These are phyloP conservation scores for Cladosporium halotolerans DNA, from an alignment of 2,329 filamentous ascomycete species.

Conservation along the genomic window DNA sequence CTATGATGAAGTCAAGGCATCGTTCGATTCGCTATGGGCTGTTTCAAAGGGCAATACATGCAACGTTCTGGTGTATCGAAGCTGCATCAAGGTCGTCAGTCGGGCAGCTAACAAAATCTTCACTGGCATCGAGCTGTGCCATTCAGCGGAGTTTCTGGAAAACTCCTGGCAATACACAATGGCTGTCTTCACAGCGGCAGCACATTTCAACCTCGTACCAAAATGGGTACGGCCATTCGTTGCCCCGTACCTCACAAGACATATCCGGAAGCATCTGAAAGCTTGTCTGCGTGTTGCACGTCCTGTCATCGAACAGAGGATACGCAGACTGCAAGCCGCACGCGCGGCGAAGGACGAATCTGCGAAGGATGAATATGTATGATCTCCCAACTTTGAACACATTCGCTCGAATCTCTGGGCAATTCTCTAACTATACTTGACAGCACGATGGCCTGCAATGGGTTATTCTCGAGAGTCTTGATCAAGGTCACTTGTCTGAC, in stretches of 20 bases:
- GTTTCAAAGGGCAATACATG: constrained; percentile 6
- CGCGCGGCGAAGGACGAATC: too few species aligned
- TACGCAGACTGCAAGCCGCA: too few species aligned
- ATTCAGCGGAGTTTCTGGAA: constrained; percentile 15
- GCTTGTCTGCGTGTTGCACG: constrained; percentile 6
- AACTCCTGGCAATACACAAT: constrained; percentile 17
- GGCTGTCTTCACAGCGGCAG: constrained; percentile 17
- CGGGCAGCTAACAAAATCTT: constrained; percentile 21
- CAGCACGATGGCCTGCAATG: constrained; percentile 21
- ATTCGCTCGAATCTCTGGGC: too few species aligned
- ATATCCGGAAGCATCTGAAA: constrained; percentile 11
- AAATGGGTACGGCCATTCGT: constrained; percentile 14
- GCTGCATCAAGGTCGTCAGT: constrained; percentile 20
- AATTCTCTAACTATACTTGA: neutral
- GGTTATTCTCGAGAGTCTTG: constrained; percentile 16
- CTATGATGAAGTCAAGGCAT: constrained; percentile 16
- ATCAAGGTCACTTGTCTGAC: constrained; percentile 5
- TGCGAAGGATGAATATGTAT: too few species aligned
- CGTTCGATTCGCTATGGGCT: constrained; percentile 15
- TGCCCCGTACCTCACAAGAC: constrained; percentile 12
- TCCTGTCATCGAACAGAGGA: constrained; percentile 4
- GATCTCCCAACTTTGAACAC: too few species aligned
- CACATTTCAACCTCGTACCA: constrained; percentile 16
- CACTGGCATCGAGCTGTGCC: constrained; percentile 17
- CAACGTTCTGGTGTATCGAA: constrained; percentile 15